Evolutionary conservation across 1,139 yeast genomes (phyloP), one percentile per base, ranked within the genome.

Genomic region (Magnusiomyces ingens): DNA sequence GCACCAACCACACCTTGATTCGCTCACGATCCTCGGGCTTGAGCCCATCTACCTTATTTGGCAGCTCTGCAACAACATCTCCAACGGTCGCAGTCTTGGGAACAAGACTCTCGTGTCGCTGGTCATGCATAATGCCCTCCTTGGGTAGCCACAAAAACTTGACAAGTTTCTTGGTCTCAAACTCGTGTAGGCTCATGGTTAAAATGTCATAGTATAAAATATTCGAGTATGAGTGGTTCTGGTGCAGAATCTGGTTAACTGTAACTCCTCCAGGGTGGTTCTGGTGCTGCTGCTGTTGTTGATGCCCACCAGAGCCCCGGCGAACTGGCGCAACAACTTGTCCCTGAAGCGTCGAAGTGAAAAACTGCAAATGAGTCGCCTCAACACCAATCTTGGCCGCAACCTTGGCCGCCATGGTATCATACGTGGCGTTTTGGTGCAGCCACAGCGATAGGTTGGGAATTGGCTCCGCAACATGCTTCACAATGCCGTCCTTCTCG

Each of bases 161-260:
- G 42, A 91, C 71, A 8, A 80, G 70, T 57, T 81, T 80, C 81
- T 89, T 79, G 59, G 79, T 81, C 67, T 94, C 99, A 62, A 85
- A 78, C 58, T 90, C 95, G 41, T 74, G 77, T 57, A 93, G 72
- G 5, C 91, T 81, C 49, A 90, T 82, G 45, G 81, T 84, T 62
- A 94, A 75, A 1, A 85, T 71, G 63, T 91, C 96, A 66, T 86
- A 93, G 60, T 78, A 51, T 19, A 70, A 58, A n/a, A 62, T 57
- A 18, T 55, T 58, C 62, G 64, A 57, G 17, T 54, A 52, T 54
- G 32, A 18, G n/a, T 17, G 43, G 19, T 38, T 26, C 2, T 42
- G 42, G 13, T 45, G 36, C 5, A 48, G 38, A n/a, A 74, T 76
- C 15, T 62, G 62, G n/a, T 60, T 52, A 53, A 78, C 73, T 45